phyloP scores from a whole-genome alignment of 306 rosid genomes.

The Macrotyloma uniflorum region DNA sequence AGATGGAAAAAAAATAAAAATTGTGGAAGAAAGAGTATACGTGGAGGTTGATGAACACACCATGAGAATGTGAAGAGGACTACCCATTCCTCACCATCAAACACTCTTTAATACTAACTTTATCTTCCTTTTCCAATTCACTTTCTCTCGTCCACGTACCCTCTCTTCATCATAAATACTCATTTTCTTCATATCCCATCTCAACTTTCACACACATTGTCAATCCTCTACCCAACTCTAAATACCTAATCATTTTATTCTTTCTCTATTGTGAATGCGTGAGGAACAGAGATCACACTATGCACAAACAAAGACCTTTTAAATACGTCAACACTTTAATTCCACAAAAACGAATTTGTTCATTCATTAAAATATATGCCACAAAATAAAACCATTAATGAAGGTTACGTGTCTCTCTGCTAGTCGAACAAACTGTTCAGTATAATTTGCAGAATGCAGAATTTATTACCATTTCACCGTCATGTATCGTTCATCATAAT shows the following conservation, averaged over 20 bases:
- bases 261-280: not conserved
- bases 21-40: not conserved
- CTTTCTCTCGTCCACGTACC: conserved; percentile 16
- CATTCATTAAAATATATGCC: not conserved
- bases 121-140: not conserved
- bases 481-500: no score
- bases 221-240: not conserved
- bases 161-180: not conserved
- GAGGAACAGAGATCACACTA: not conserved
- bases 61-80: not conserved
- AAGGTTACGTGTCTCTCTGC: not conserved
- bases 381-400: no score
- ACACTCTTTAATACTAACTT: conserved; percentile 5
- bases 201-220: not conserved
- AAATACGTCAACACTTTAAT: not conserved
- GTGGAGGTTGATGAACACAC: not conserved
- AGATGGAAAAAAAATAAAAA: not conserved
- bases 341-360: not conserved
- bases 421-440: no score
- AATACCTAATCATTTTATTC: not conserved
- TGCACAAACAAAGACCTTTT: not conserved
- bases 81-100: not conserved
- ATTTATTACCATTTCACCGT: no score
- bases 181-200: not conserved
- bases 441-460: no score